These are phyloP conservation scores for Eucalyptus cladocalyx DNA, from an alignment of 345 rosid species.

Conservation along the genomic window DNA sequence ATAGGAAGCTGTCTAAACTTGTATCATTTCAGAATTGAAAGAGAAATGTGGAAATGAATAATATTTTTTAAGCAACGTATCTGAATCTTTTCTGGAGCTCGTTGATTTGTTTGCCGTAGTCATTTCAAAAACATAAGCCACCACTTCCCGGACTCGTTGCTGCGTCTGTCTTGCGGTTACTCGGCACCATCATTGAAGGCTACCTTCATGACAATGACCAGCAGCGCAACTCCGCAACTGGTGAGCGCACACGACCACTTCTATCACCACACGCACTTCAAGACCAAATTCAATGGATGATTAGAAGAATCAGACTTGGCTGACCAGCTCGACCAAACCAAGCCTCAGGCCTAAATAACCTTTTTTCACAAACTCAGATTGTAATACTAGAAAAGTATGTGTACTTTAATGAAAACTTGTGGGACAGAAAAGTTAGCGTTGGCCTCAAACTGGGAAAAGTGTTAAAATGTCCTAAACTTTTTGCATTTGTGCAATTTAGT, in stretches of 20 bases:
- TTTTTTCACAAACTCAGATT: background rate
- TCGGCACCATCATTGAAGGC: background rate
- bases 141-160: background rate
- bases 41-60: background rate
- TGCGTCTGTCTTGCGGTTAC: background rate
- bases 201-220: background rate
- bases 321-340: background rate
- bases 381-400: background rate
- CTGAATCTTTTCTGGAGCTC: background rate
- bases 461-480: rapidly evolving
- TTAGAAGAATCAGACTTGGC: background rate
- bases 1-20: background rate
- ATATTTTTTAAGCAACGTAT: background rate
- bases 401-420: background rate
- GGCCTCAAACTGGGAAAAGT: background rate
- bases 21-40: background rate
- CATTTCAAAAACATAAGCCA: background rate
- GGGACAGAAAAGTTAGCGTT: background rate
- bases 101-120: background rate
- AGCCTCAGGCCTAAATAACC: background rate
- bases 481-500: too few species aligned
- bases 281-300: background rate
- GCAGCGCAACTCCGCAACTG: background rate
- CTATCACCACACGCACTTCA: background rate
- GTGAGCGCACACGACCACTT: background rate